Conservation (phyloP, 2,329 filamentous ascomycete genomes). For the Fusarium sp. region DNA sequence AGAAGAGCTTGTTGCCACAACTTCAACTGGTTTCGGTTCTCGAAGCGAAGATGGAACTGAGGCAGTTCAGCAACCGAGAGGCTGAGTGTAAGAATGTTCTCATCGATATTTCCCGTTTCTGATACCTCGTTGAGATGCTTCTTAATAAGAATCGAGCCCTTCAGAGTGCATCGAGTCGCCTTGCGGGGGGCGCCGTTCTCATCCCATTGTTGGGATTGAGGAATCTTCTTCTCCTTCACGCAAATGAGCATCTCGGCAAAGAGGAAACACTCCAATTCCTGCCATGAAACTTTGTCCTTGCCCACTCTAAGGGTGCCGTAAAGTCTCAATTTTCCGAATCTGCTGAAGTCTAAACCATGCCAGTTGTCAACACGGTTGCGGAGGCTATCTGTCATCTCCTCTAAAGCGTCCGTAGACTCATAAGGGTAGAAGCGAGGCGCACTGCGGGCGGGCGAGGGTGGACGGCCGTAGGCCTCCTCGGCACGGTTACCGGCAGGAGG, state of each 20-base stretch:
- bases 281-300: constrained; percentile 96
- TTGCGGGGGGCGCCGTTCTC: constrained; percentile 70
- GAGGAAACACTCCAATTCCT: constrained; percentile 95
- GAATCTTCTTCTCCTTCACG: constrained; percentile 93
- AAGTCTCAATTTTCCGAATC: constrained; percentile 90
- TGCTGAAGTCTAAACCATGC: constrained; percentile 93
- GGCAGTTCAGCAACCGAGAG: constrained; percentile 93
- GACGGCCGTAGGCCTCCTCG: constrained; percentile 66
- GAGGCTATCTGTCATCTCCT: constrained; percentile 87
- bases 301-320: constrained; percentile 93
- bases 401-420: constrained; percentile 80
- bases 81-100: constrained; percentile 87
- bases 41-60: constrained; percentile 92
- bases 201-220: constrained; percentile 72
- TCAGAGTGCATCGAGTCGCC: constrained; percentile 84
- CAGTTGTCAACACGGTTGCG: constrained; percentile 94
- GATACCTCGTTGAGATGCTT: constrained; percentile 92
- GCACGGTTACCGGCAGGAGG: constrained; percentile 57
- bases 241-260: constrained; percentile 99
- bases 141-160: constrained; percentile 98
- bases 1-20: constrained; percentile 89
- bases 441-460: constrained; percentile 70
- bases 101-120: constrained; percentile 77
- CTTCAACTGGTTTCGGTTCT: constrained; percentile 85
- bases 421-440: constrained; percentile 75